Percentiles rank a stretch among this genome's conserved stretches.
phyloP scores from a whole-genome alignment of 2,329 filamentous ascomycete genomes.

The Aspergillus texensis region DNA sequence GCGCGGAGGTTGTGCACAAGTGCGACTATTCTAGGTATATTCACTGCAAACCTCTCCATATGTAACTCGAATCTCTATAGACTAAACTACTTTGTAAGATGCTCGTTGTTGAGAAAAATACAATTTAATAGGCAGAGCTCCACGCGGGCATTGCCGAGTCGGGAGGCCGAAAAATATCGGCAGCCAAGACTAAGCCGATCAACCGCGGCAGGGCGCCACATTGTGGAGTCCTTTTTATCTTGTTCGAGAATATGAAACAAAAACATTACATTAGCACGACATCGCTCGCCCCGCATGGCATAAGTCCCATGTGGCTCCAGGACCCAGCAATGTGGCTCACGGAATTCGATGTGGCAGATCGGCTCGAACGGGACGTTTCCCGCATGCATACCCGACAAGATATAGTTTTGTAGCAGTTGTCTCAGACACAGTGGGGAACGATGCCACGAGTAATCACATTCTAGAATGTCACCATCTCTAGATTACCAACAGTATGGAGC shows the following conservation, averaged over 20 bases:
- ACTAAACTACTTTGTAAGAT: background rate
- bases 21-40: background rate
- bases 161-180: background rate
- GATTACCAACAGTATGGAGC: background rate
- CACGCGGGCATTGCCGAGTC: background rate
- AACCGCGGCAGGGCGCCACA: background rate
- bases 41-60: background rate
- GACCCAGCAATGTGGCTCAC: slow-evolving; percentile 5
- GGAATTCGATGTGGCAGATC: background rate
- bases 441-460: background rate
- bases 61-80: no score
- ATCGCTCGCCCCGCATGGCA: background rate
- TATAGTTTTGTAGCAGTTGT: background rate
- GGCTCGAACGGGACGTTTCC: background rate
- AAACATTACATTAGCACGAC: background rate
- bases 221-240: background rate
- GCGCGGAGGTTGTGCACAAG: no score
- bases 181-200: background rate
- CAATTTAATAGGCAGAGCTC: background rate
- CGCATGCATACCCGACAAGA: background rate
- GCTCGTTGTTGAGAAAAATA: background rate
- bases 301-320: background rate
- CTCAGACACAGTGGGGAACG: background rate
- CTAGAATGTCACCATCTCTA: background rate
- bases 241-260: background rate